These are phyloP conservation scores for Ocimum tenuiflorum DNA, from an alignment of 257 asterid genomes.

Conservation along the genomic window DNA sequence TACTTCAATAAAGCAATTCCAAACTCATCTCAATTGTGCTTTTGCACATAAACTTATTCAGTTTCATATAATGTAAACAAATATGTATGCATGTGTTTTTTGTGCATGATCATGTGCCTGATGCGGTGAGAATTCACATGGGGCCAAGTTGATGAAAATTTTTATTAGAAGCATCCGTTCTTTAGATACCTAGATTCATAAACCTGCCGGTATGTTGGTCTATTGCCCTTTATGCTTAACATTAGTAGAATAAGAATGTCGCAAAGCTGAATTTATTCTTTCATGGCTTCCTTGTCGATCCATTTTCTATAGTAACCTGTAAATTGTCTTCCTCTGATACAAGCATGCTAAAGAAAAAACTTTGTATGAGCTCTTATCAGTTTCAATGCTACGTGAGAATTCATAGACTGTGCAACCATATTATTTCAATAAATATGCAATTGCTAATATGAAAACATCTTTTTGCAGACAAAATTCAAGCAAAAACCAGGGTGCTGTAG, in stretches of 20 bases:
- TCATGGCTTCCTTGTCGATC: slow-evolving; percentile 10
- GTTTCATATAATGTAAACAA: background rate
- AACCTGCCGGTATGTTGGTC: background rate
- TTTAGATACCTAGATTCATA: background rate
- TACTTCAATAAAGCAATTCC: slow-evolving; percentile 6
- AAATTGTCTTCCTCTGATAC: background rate
- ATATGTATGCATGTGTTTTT: background rate
- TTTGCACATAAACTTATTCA: slow-evolving; percentile 10
- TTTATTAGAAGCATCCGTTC: background rate
- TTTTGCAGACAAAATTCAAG: slow-evolving; percentile 59
- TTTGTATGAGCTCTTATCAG: slow-evolving; percentile 7
- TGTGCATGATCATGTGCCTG: background rate
- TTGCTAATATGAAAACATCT: slow-evolving; percentile 14
- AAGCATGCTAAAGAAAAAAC: slow-evolving; percentile 14
- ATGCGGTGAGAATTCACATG: background rate
- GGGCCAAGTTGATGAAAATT: background rate
- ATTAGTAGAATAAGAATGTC: background rate
- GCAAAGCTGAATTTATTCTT: background rate
- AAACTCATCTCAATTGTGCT: background rate
- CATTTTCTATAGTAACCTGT: background rate
- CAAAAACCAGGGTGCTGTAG: slow-evolving; percentile 48
- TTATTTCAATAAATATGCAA: background rate
- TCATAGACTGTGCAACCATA: background rate
- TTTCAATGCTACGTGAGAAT: slow-evolving; percentile 8
- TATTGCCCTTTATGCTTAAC: background rate